Conservation (phyloP, 1,284 basidiomycete species). For the Ustilago cynodontis region DNA sequence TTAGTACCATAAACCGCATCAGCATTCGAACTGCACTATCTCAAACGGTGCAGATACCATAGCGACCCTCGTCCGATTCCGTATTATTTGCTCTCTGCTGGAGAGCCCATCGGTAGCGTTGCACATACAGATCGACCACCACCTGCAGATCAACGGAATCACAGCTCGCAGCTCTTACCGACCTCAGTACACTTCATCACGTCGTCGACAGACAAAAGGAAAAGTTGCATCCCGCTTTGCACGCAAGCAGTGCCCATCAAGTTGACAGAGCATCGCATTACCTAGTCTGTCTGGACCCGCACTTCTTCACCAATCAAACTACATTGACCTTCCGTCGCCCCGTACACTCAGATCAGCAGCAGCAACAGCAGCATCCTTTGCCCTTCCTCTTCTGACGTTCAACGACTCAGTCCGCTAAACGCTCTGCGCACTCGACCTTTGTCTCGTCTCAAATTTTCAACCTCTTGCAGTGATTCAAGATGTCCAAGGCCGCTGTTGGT, state of each 20-base stretch:
- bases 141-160: too few species aligned
- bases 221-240: too few species aligned
- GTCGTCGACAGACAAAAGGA: too few species aligned
- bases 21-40: background rate
- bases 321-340: background rate
- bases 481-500: conserved; percentile 75
- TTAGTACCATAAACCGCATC: background rate
- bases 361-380: conserved; percentile 14
- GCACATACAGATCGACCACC: too few species aligned
- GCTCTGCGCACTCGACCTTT: too few species aligned
- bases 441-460: background rate
- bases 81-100: background rate
- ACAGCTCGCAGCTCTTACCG: too few species aligned
- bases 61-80: background rate
- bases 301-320: background rate
- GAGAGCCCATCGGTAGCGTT: background rate
- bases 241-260: too few species aligned
- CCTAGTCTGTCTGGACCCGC: background rate
- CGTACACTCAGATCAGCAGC: conserved; percentile 18
- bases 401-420: conserved; percentile 24
- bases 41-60: background rate
- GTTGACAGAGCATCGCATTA: too few species aligned
- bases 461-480: conserved; percentile 53
- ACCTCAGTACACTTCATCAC: too few species aligned
- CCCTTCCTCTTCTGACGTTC: background rate